Evolutionary conservation across 2,329 filamentous ascomycete genomes (phyloP).

Genomic region (Aureobasidium namibiae): DNA sequence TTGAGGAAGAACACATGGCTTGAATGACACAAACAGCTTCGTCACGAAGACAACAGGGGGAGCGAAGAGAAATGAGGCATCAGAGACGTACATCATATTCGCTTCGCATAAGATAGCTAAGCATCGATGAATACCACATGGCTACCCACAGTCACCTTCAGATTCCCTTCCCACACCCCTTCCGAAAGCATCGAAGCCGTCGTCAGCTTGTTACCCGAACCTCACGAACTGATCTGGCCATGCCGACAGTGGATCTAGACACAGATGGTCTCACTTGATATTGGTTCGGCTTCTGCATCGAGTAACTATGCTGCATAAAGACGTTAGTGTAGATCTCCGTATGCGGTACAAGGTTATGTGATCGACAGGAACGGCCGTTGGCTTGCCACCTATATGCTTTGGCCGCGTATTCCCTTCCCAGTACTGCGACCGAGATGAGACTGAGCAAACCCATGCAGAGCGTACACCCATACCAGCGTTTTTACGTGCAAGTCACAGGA

Average conservation of each 20-base stretch:
- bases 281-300: background rate
- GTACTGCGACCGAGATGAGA: background rate
- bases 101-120: too few species aligned
- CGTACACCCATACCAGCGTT: background rate
- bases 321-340: background rate
- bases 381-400: background rate
- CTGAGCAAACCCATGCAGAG: background rate
- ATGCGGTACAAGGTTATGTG: background rate
- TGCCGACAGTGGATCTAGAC: background rate
- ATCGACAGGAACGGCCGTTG: constrained; percentile 6
- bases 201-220: background rate
- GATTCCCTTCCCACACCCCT: too few species aligned
- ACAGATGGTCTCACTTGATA: background rate
- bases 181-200: background rate
- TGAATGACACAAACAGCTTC: too few species aligned
- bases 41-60: too few species aligned
- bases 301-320: background rate
- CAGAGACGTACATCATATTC: too few species aligned
- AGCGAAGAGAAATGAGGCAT: too few species aligned
- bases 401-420: background rate
- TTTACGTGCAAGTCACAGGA: too few species aligned
- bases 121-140: too few species aligned
- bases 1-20: too few species aligned
- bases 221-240: too few species aligned
- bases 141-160: too few species aligned